phyloP scores from a whole-genome alignment of 495 filamentous ascomycete species.

The Aspergillus cavernicola region DNA sequence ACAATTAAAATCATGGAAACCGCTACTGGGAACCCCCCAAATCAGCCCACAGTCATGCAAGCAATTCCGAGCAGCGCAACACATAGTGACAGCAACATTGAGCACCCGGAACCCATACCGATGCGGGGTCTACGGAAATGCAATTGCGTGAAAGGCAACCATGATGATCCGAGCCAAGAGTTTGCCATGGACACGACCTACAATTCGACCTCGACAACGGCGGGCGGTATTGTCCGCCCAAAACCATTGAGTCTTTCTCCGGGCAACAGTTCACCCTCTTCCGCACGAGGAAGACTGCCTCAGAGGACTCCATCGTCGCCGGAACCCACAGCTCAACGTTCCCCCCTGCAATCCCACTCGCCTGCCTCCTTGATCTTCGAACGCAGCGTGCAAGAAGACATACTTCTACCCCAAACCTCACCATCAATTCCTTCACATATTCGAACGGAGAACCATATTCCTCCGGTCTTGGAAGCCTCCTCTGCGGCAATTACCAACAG shows the following conservation, averaged over 20 bases:
- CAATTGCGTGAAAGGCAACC: not conserved
- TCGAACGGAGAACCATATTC: slow-evolving; percentile 15
- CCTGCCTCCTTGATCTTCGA: slow-evolving; percentile 12
- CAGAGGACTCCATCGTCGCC: slow-evolving; percentile 1
- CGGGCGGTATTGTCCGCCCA: not conserved
- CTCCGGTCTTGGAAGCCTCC: slow-evolving; percentile 13
- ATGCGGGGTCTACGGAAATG: not conserved
- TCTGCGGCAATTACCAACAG: slow-evolving; percentile 12
- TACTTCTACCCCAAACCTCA: slow-evolving; percentile 10
- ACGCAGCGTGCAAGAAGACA: slow-evolving; percentile 14
- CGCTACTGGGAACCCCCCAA: not conserved
- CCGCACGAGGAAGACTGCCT: not conserved
- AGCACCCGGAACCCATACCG: not conserved
- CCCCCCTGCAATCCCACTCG: not conserved
- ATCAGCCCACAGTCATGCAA: not conserved
- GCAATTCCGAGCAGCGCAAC: not conserved
- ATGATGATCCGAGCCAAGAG: not conserved
- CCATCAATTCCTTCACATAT: slow-evolving; percentile 15
- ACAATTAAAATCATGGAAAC: not conserved
- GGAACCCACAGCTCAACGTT: not conserved
- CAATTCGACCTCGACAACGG: not conserved
- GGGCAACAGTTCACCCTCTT: not conserved
- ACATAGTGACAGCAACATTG: not conserved
- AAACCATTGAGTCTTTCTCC: slow-evolving; percentile 2
- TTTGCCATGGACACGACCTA: not conserved